These are phyloP conservation scores for Passiflora organensis DNA, from an alignment of 345 rosid species.

Conservation along the genomic window DNA sequence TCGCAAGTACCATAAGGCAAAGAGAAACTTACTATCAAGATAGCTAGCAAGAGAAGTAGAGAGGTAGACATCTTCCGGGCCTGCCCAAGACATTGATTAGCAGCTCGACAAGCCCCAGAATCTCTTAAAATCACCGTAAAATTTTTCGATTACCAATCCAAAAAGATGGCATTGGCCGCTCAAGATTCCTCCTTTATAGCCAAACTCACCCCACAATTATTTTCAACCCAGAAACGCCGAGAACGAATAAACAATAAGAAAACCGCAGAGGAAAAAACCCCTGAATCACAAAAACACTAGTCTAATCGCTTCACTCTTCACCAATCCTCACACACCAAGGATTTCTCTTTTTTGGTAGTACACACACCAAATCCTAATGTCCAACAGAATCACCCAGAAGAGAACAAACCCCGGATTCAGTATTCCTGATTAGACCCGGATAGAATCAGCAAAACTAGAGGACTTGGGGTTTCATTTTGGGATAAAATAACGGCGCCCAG, in stretches of 20 bases:
- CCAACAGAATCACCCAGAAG: constrained; percentile 3
- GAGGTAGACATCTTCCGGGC: constrained; percentile 25
- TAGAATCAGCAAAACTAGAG: constrained; percentile 1
- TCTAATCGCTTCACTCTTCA: no score
- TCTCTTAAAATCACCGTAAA: constrained; percentile 32
- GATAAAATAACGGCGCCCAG: constrained; percentile 27
- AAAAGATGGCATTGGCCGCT: constrained; percentile 38
- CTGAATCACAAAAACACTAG: not conserved
- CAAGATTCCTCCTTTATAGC: constrained; percentile 10
- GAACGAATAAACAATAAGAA: not conserved
- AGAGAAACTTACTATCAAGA: constrained; percentile 21
- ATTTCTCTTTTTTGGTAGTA: no score
- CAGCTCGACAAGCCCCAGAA: constrained; percentile 16
- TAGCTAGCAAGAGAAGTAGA: constrained; percentile 29
- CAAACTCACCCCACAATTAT: not conserved
- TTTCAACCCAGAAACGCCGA: constrained; percentile 1
- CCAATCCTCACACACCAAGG: no score
- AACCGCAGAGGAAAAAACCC: constrained; percentile 11
- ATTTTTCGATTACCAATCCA: constrained; percentile 24
- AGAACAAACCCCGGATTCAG: not conserved
- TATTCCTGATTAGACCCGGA: not conserved
- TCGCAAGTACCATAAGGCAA: not conserved
- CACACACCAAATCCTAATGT: not conserved
- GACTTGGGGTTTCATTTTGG: constrained; percentile 5
- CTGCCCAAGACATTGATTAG: constrained; percentile 26